Base-by-base conservation (phyloP, 169 alveolate genomes). In the Cryptosporidium viatorum region DNA sequence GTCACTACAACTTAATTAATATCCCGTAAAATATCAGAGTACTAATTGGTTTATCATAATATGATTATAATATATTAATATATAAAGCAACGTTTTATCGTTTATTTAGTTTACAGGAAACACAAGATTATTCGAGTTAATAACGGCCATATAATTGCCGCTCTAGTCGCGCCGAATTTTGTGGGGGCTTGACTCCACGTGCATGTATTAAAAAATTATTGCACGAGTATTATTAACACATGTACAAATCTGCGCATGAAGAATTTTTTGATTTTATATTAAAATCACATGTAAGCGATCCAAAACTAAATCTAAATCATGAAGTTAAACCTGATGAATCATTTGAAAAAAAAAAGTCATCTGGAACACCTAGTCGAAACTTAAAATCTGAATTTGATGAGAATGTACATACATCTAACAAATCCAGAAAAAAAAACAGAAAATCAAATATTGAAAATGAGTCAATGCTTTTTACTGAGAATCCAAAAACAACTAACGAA, bases 151-250 rank as follows among this genome's bases (percentile, higher is more conserved):
- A 55, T 55, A 55, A 55, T 55, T 55, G 39, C 67, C 67, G 67
- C 67, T 7, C 18, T 2, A 12, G 5, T 21, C 18, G 69, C 70
- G 85, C 85, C 67, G 43, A 50, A 71, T 48, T 21, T 51, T 71
- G 67, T 71, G 85, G 73, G 89, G 89, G 89, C 62, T 67, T 80
- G 89, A 80, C 89, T 80, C 89, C 89, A 80, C 89, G 89, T 80
- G 89, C 74, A 80, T 65, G 75, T 80, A 48, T 65, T 14, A 37
- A 65, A 59, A 62, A 33, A 50, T 37, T 21, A 59, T 51, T 55
- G 31, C 59, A 55, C 5, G 16, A 35, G 31, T 59, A 62, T 23
- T 80, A 31, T 55, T 43, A 35, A 80, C 80, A 59, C 55, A 80
- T 80, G 89, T 80, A 80, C 67, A 80, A 65, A 62, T 80, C 89